These are phyloP conservation scores for Fonsecaea multimorphosa DNA, from an alignment of 2,329 filamentous ascomycete genomes.

Conservation along the genomic window DNA sequence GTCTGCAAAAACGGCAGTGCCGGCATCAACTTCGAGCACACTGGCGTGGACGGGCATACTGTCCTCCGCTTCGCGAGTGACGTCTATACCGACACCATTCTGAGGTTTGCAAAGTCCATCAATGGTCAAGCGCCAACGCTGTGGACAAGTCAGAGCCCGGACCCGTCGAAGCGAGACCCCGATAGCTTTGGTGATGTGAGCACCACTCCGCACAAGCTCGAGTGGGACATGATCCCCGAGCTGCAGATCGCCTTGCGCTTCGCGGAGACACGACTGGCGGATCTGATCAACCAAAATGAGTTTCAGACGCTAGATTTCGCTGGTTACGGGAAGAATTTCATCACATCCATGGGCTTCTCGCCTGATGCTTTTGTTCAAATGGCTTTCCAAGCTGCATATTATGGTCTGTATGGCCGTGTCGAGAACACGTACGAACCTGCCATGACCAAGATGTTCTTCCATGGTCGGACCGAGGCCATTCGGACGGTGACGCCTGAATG, in stretches of 20 bases:
- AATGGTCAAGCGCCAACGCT: slow-evolving; percentile 90
- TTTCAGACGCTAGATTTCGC: slow-evolving; percentile 89
- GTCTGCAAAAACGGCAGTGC: slow-evolving; percentile 98
- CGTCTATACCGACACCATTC: slow-evolving; percentile 95
- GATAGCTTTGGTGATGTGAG: slow-evolving; percentile 90
- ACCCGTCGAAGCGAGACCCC: slow-evolving; percentile 89
- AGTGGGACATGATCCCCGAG: slow-evolving; percentile 97
- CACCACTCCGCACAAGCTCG: slow-evolving; percentile 92
- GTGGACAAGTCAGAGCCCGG: slow-evolving; percentile 88
- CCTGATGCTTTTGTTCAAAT: slow-evolving; percentile 98
- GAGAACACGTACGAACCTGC: slow-evolving; percentile 97
- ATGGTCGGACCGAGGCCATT: slow-evolving; percentile 93
- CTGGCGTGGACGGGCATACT: slow-evolving; percentile 95
- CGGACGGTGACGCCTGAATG: slow-evolving; percentile 76
- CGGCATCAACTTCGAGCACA: slow-evolving; percentile 99
- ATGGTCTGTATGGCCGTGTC: slow-evolving; percentile 89
- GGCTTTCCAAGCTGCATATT: slow-evolving; percentile 98
- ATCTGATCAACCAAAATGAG: slow-evolving; percentile 95
- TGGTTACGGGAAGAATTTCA: slow-evolving; percentile 95
- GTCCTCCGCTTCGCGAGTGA: slow-evolving; percentile 96
- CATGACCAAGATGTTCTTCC: slow-evolving; percentile 94
- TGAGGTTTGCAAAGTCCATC: slow-evolving; percentile 92
- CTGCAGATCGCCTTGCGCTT: slow-evolving; percentile 90
- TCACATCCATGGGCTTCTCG: slow-evolving; percentile 95
- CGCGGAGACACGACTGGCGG: slow-evolving; percentile 90